Conservation (phyloP, 345 rosid genomes). For the Arabis hirsuta region DNA sequence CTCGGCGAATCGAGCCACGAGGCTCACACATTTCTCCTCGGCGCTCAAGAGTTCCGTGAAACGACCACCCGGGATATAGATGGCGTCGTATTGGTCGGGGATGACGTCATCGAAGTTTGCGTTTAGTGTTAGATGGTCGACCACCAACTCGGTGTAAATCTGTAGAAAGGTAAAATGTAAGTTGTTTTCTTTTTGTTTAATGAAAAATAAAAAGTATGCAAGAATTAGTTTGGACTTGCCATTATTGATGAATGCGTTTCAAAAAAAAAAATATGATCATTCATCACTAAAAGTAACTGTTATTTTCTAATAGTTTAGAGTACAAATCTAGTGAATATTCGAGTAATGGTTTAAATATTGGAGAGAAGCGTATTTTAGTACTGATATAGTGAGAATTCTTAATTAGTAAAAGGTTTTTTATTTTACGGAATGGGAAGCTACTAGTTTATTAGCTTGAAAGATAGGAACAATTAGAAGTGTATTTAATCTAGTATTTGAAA, state of each 20-base stretch:
- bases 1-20: conserved; percentile 46
- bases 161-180: not conserved
- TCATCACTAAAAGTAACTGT: not conserved
- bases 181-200: not conserved
- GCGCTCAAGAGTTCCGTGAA: conserved; percentile 51
- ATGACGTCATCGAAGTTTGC: conserved; percentile 49
- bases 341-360: not conserved
- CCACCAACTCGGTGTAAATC: conserved; percentile 54
- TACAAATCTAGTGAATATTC: too few relatives aligned
- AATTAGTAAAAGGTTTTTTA: not conserved
- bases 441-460: not conserved
- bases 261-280: not conserved
- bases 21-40: conserved; percentile 45
- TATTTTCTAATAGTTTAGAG: not conserved
- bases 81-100: conserved; percentile 49
- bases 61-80: conserved; percentile 57
- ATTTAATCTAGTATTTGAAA: too few relatives aligned
- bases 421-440: not conserved
- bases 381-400: not conserved
- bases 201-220: not conserved
- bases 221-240: too few relatives aligned
- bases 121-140: conserved; percentile 52
- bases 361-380: too few relatives aligned
- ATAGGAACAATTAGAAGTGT: not conserved
- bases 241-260: too few relatives aligned